Conservation (phyloP, 2,329 filamentous ascomycete species). For the Colletotrichum noveboracense region DNA sequence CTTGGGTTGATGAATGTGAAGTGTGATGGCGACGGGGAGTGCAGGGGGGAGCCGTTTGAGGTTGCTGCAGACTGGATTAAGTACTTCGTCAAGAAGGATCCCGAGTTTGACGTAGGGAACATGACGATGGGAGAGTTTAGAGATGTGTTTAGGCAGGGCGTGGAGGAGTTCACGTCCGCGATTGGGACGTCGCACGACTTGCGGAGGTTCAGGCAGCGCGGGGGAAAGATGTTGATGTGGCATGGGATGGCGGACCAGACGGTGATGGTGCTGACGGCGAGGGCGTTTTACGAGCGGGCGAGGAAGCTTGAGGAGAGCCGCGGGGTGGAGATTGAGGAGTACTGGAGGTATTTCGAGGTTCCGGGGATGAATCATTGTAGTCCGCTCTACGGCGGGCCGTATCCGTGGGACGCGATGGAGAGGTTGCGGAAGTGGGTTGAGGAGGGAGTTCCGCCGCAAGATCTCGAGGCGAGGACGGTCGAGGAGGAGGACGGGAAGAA, state of each 20-base stretch:
- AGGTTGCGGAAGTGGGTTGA: constrained; percentile 55
- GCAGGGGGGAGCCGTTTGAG: neutral
- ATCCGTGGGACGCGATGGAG: neutral
- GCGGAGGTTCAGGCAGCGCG: constrained; percentile 30
- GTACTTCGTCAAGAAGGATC: constrained; percentile 28
- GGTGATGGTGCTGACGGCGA: constrained; percentile 25
- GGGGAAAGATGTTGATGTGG: constrained; percentile 47
- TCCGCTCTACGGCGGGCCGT: neutral
- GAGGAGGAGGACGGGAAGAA: neutral
- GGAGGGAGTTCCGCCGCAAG: constrained; percentile 52
- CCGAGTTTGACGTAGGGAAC: constrained; percentile 25
- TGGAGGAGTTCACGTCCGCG: constrained; percentile 21
- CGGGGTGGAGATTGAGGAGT: neutral
- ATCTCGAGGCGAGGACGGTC: neutral
- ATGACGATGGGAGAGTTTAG: constrained; percentile 6
- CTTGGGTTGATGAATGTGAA: neutral
- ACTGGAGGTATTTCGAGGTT: constrained; percentile 45
- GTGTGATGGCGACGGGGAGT: neutral
- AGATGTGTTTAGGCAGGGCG: constrained; percentile 23
- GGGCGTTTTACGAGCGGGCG: neutral
- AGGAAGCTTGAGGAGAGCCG: neutral
- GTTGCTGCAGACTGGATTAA: neutral
- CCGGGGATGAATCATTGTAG: constrained; percentile 56
- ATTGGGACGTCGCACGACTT: constrained; percentile 33
- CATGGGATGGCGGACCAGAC: constrained; percentile 44